A percentile compares a stretch with the other conserved stretches of the same genome.
Conservation (phyloP, 2,329 filamentous ascomycete genomes). For the Gnomoniopsis sp. region DNA sequence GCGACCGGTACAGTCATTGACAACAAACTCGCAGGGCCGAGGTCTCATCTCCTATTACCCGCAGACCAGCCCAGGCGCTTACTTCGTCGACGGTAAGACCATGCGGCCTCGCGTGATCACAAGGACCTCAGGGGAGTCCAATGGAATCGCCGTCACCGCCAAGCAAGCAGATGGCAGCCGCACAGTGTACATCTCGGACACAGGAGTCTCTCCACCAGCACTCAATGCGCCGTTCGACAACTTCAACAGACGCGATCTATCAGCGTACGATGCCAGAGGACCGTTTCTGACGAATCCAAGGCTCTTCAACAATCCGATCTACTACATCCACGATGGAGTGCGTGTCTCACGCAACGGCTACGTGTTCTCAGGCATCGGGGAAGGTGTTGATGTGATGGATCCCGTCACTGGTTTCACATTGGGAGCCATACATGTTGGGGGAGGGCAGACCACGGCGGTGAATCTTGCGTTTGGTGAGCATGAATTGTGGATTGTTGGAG, state of each 20-base stretch:
- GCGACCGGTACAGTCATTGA: not conserved
- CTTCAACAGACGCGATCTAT: not conserved
- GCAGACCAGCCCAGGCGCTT: not conserved
- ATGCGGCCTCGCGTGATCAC: not conserved
- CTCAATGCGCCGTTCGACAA: not conserved
- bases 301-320: not conserved
- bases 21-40: not conserved
- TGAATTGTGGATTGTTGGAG: not conserved
- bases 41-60: not conserved
- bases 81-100: not conserved
- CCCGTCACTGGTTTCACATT: not conserved
- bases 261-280: not conserved
- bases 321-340: not conserved
- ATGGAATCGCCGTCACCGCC: not conserved
- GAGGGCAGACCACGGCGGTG: not conserved
- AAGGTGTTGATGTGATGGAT: conserved; percentile 1
- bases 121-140: not conserved
- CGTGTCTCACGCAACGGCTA: not conserved
- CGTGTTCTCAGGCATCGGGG: not conserved
- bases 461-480: not conserved
- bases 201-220: not conserved
- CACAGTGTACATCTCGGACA: not conserved
- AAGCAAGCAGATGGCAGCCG: not conserved
- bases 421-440: not conserved
- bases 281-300: not conserved